Base-by-base conservation (phyloP, 139 green algal species). In the Microglena sp. region DNA sequence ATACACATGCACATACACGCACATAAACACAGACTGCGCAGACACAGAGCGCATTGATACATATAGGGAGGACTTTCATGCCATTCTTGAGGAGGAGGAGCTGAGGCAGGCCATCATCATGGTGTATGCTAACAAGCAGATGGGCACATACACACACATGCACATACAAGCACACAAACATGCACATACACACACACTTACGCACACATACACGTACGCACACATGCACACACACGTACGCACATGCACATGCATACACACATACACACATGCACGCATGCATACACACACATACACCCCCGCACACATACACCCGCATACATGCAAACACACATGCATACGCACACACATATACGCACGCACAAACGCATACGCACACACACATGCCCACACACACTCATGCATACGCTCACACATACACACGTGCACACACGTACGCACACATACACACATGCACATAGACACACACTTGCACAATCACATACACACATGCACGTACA, bases 121-220 rank as follows among this genome's bases (percentile, higher is more conserved):
- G 33, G 90, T 99, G 28, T 99, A 95, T 65, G 94, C 94, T 2
- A 99, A 99, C 82, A 99, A 99, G 74, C 88, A 93, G 82, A 85
- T 88, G 35, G n/a, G n/a, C n/a, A 50, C 8, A 28, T 33, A 33
- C 18, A n/a, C 24, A 33, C 27, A 28, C 53, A 60, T 60, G n/a
- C 53, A 60, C 18, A 21, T 30, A 60, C 8, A 33, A 60, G 18
- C 11, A 60, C 24, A 60, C 11, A 50, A 8, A 53, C 28, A 7
- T 4, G 5, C 4, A 18, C 24, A 65, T 53, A 50, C 4, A 6
- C 22, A 53, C n/a, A 7, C 30, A 31, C 8, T 24, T 18, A 18
- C 34, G 36, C 35, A 55, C 3, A 5, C 15, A 5, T 4, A 26
- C 24, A 33, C 3, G 34, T 36, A 57, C 11, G 22, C 6, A 57